These are phyloP conservation scores for Sphagnum tenellum DNA, from an alignment of 225 moss, liverwort and hornwort species.

Conservation along the genomic window DNA sequence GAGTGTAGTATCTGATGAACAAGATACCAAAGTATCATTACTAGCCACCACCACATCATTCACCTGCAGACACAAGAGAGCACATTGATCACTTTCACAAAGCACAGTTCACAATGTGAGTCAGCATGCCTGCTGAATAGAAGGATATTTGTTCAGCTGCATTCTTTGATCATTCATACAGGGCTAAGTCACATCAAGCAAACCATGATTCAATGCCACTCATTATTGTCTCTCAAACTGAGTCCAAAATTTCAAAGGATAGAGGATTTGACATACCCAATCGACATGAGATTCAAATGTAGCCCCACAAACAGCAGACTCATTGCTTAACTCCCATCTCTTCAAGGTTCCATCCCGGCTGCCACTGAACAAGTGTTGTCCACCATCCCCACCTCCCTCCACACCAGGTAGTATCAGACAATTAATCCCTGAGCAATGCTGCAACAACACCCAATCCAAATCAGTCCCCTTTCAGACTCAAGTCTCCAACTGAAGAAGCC, in stretches of 20 bases:
- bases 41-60: slow-evolving; percentile 86
- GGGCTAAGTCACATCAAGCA: too few relatives aligned
- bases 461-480: too few relatives aligned
- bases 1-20: slow-evolving; percentile 87
- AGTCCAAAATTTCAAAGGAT: too few relatives aligned
- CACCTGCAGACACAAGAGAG: slow-evolving; percentile 38
- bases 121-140: slow-evolving; percentile 1
- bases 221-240: too few relatives aligned
- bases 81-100: background rate
- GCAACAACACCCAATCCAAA: slow-evolving; percentile 7
- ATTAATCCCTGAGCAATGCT: slow-evolving; percentile 96
- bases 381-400: slow-evolving; percentile 29
- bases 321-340: slow-evolving; percentile 74
- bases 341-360: slow-evolving; percentile 93
- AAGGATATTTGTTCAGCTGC: too few relatives aligned
- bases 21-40: slow-evolving; percentile 75
- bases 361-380: slow-evolving; percentile 66
- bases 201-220: too few relatives aligned
- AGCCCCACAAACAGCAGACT: slow-evolving; percentile 61
- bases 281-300: slow-evolving; percentile 91
- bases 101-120: background rate
- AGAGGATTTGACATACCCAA: slow-evolving; percentile 42
- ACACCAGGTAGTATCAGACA: slow-evolving; percentile 46
- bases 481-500: too few relatives aligned
- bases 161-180: too few relatives aligned